Conservation (phyloP, 2,329 filamentous ascomycete species). For the Pyricularia pennisetigena region DNA sequence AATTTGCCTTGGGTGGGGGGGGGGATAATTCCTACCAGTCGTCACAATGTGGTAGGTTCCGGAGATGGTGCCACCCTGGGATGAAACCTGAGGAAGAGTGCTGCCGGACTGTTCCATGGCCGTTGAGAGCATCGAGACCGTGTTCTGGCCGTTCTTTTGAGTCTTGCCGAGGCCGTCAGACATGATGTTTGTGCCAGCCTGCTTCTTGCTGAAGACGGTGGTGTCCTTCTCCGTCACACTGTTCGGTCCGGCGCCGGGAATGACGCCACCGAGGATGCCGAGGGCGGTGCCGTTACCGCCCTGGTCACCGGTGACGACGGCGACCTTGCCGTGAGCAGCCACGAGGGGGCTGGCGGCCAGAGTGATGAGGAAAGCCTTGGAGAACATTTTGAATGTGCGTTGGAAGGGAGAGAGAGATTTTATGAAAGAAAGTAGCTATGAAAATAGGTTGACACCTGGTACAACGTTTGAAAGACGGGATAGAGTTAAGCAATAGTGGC, state of each 20-base stretch:
- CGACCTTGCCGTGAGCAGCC: conserved; percentile 21
- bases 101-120: conserved; percentile 25
- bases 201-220: conserved; percentile 25
- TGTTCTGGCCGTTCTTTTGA: conserved; percentile 24
- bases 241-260: conserved; percentile 30
- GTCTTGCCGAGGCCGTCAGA: conserved; percentile 28
- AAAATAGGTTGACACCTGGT: background rate
- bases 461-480: background rate
- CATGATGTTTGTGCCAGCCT: conserved; percentile 17
- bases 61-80: conserved; percentile 20
- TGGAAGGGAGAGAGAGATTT: too few species aligned
- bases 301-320: conserved; percentile 20
- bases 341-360: conserved; percentile 18
- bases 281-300: conserved; percentile 32
- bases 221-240: conserved; percentile 31
- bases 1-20: too few species aligned
- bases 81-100: conserved; percentile 28
- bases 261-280: conserved; percentile 27
- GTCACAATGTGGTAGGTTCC: conserved; percentile 29
- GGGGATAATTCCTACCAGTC: too few species aligned
- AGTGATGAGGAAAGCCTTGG: conserved; percentile 16
- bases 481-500: background rate
- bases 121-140: conserved; percentile 17
- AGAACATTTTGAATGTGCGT: conserved; percentile 13
- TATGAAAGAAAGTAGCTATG: too few species aligned